Evolutionary conservation across 371 early-diverging fungal genomes (phyloP).

Genomic region (Mortierella sp.): DNA sequence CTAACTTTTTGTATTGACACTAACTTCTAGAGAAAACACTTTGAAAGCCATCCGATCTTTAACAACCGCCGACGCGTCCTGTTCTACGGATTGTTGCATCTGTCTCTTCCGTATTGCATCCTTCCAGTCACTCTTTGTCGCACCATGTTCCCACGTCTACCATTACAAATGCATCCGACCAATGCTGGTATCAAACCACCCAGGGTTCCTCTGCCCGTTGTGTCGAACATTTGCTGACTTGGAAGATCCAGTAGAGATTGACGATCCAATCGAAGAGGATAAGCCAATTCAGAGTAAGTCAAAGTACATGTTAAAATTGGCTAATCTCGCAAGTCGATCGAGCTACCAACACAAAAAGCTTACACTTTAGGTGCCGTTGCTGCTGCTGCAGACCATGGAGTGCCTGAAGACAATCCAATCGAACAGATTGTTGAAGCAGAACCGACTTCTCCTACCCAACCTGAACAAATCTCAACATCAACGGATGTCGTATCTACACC

Average conservation of each 20-base stretch:
- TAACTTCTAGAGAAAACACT: conserved; percentile 41
- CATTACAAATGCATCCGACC: conserved; percentile 95
- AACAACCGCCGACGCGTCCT: conserved; percentile 46
- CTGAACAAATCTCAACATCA: not conserved
- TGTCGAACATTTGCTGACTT: conserved; percentile 95
- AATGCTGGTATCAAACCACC: conserved; percentile 73
- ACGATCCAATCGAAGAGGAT: conserved; percentile 59
- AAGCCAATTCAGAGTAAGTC: conserved; percentile 24
- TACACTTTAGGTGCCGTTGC: conserved; percentile 1
- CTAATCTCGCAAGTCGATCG: not conserved
- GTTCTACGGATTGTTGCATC: conserved; percentile 91
- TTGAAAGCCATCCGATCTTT: conserved; percentile 47
- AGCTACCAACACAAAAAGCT: not conserved
- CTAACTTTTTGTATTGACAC: not conserved
- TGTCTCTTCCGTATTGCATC: conserved; percentile 91
- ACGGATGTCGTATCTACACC: conserved; percentile 15
- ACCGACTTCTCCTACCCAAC: not conserved
- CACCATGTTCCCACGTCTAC: conserved; percentile 95
- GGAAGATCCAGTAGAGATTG: conserved; percentile 85
- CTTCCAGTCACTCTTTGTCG: conserved; percentile 93
- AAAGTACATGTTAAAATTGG: not conserved
- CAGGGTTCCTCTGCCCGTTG: conserved; percentile 93
- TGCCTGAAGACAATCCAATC: not conserved
- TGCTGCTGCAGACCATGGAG: conserved; percentile 7
- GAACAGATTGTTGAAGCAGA: conserved; percentile 14